phyloP scores from a whole-genome alignment of 2,329 filamentous ascomycete genomes.

The Podosphaera aphanis region DNA sequence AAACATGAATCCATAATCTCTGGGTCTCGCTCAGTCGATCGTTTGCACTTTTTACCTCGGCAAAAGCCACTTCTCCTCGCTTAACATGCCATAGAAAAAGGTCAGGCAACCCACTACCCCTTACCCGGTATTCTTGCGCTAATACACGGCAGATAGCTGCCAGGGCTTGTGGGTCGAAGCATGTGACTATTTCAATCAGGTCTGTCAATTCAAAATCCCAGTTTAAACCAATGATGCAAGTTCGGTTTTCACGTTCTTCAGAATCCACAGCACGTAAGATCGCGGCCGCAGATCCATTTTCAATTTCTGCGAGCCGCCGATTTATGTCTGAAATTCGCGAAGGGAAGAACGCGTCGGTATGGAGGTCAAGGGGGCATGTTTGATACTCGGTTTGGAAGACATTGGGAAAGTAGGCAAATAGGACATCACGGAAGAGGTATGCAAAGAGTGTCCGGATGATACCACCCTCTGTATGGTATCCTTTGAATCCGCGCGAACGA shows the following conservation, averaged over 20 bases:
- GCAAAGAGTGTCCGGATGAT: constrained; percentile 79
- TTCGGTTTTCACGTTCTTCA: constrained; percentile 42
- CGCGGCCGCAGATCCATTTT: constrained; percentile 49
- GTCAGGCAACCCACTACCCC: constrained; percentile 77
- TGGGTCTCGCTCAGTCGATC: constrained; percentile 92
- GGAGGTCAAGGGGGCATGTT: constrained; percentile 75
- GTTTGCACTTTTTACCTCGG: constrained; percentile 32
- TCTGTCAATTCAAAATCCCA: constrained; percentile 72
- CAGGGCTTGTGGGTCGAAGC: constrained; percentile 60
- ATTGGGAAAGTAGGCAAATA: constrained; percentile 84
- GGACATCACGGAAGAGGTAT: constrained; percentile 77
- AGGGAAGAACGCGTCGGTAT: constrained; percentile 80
- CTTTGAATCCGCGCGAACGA: constrained; percentile 62
- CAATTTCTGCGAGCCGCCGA: constrained; percentile 61
- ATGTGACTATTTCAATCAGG: constrained; percentile 51
- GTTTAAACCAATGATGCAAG: constrained; percentile 75
- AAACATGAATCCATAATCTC: constrained; percentile 85
- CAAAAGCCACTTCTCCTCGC: constrained; percentile 12
- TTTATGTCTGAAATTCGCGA: constrained; percentile 77
- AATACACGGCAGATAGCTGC: constrained; percentile 77
- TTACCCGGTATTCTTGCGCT: constrained; percentile 76
- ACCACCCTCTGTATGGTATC: constrained; percentile 79
- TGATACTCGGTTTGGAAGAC: constrained; percentile 94
- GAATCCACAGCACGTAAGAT: constrained; percentile 48
- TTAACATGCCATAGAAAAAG: constrained; percentile 52